phyloP scores from a whole-genome alignment of 768 basidiomycete species.

The Collybia nuda region DNA sequence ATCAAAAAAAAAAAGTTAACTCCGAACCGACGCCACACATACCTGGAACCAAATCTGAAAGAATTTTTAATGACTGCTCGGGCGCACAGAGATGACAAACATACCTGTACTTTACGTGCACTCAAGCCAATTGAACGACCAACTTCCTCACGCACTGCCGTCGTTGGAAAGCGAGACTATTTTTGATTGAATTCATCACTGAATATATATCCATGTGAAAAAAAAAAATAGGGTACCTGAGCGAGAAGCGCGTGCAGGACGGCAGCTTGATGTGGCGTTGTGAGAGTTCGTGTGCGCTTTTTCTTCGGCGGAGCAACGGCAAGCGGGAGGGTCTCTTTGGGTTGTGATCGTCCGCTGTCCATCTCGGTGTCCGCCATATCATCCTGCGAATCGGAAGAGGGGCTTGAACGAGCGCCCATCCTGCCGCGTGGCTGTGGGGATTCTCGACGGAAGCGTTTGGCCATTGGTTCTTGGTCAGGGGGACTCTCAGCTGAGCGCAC shows the following conservation, averaged over 20 bases:
- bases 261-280: conserved; percentile 85
- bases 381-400: conserved; percentile 52
- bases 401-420: conserved; percentile 31
- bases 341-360: conserved; percentile 40
- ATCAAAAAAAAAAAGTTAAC: conserved; percentile 18
- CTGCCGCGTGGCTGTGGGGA: conserved; percentile 25
- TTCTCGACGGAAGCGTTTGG: conserved; percentile 41
- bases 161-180: conserved; percentile 88
- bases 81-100: conserved; percentile 21
- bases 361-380: conserved; percentile 62
- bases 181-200: conserved; percentile 10
- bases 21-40: conserved; percentile 11
- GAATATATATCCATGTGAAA: conserved; percentile 7
- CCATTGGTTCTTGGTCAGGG: conserved; percentile 34
- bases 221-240: conserved; percentile 52
- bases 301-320: conserved; percentile 61
- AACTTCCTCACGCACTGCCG: conserved; percentile 84
- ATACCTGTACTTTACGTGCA: conserved; percentile 86
- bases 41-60: conserved; percentile 90
- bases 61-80: conserved; percentile 7
- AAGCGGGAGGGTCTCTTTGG: conserved; percentile 31
- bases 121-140: conserved; percentile 86
- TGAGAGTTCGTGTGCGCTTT: conserved; percentile 80
- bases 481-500: conserved; percentile 26
- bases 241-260: conserved; percentile 87